Conservation (phyloP, 768 basidiomycete genomes). For the Tylopilus plumbeoviolaceoides region DNA sequence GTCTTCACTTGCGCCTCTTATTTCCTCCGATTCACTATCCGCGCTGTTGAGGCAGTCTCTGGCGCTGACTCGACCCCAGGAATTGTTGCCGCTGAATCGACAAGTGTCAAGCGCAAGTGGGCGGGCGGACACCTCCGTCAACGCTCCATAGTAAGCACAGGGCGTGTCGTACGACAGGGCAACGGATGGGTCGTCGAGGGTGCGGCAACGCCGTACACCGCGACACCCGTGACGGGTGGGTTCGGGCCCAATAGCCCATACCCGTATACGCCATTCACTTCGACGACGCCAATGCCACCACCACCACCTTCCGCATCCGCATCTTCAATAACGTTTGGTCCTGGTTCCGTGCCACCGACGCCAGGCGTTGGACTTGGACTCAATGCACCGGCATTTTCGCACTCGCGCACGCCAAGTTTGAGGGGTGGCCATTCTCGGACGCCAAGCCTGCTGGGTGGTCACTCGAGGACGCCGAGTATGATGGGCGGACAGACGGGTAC, state of each 20-base stretch:
- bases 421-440: constrained; percentile 15
- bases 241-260: constrained; percentile 27
- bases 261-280: constrained; percentile 31
- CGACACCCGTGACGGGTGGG: constrained; percentile 29
- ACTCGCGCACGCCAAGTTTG: constrained; percentile 12
- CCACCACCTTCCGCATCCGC: too few species aligned
- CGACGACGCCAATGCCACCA: constrained; percentile 1
- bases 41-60: constrained; percentile 63
- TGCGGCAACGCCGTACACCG: constrained; percentile 30
- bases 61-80: constrained; percentile 48
- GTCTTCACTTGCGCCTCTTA: constrained; percentile 84
- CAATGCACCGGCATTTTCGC: constrained; percentile 23
- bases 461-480: neutral
- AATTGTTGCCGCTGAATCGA: constrained; percentile 63
- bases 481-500: neutral
- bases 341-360: constrained; percentile 27
- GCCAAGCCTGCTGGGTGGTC: constrained; percentile 23
- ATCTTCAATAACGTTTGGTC: constrained; percentile 18
- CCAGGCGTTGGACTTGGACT: constrained; percentile 30
- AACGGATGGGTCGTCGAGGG: constrained; percentile 59
- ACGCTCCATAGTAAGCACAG: constrained; percentile 35
- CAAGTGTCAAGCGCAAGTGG: constrained; percentile 66
- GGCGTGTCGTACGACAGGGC: constrained; percentile 53
- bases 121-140: constrained; percentile 60
- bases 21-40: constrained; percentile 59